Evolutionary conservation across 139 green algal genomes (phyloP), one percentile per base, ranked within the genome.

Genomic region (Spirogloea muscicola): DNA sequence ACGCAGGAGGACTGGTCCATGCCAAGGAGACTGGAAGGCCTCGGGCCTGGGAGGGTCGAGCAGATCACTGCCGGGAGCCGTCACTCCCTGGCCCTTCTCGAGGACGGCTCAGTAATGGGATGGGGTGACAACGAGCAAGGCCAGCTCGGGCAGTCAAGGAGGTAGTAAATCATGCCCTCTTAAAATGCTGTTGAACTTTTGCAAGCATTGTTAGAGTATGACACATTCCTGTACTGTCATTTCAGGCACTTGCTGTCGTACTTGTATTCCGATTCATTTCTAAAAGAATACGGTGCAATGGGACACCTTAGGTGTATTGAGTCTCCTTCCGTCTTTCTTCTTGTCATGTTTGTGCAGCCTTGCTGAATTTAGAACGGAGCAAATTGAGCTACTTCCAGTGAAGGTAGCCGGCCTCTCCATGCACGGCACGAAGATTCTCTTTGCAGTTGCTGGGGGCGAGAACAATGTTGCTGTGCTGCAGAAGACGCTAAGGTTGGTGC

Each of bases 41-140:
- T 75, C 21, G 3, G 27, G 29, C 3, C 9, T 16, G 21, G 55
- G 66, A 6, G 34, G 66, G 66, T 70, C 3, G 46, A 6, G 38
- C 44, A 67, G 37, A 7, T 68, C 9, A 33, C 66, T 1, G 68
- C 62, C 42, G 85, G 85, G 18, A 43, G 74, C 2, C 64, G 81
- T 25, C 85, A 89, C 62, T 79, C 71, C 4, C 29, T 89, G 41
- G 62, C 66, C 21, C 62, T 85, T 1, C 62, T 21, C 3, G 5
- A 68, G 2, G 58, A 44, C 27, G 77, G 75, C 7, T 21, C 29
- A 1, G 79, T 69, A 1, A 84, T 71, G 43, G 59, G 65, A 0
- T 88, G 66, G 49, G 85, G 85, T 1, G 78, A 69, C 46, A 74
- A 70, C 51, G 58, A 78, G 34, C 87, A 80, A 76, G 74, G 84